Evolutionary conservation across 2,329 filamentous ascomycete species (phyloP), one percentile per base, ranked within the genome.

Genomic region (Penicillium frequentans): DNA sequence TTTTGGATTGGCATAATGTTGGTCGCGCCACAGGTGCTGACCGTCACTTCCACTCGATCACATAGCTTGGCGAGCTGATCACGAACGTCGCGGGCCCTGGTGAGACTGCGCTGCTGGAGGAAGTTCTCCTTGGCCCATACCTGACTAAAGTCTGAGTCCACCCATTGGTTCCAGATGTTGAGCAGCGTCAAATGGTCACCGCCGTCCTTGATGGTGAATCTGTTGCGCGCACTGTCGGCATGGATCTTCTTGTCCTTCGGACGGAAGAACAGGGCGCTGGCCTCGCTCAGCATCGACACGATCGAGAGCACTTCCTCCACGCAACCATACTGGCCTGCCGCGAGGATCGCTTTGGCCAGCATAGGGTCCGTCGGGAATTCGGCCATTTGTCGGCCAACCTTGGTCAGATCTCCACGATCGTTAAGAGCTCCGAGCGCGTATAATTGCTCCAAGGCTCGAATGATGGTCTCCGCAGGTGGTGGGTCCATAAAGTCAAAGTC

Each of bases 161-260:
- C 90, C 90, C 92, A 99, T 73, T 96, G 90, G 67, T 95, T 93
- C 87, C 89, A 99, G 66, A 99, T 89, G 69, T 96, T 96, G 48
- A 98, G 85, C 1, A 96, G 84, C 0, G 91, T 92, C 5, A 95
- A 73, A 67, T 96, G 90, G 71, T 99, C 95, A 43, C 95, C 95
- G 35, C 93, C 93, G 59, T 96, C 92, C 66, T 91, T 91, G 71
- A 93, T 81, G 0, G 91, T 96, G 76, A 98, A 98, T 1, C 93
- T 86, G 35, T 89, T 88, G 14, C 92, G 87, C 0, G 95, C 95
- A 60, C 90, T 91, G 73, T 99, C 93, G 13, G 95, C 95, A 69
- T 97, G 91, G 27, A 97, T 89, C 73, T 96, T 96, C 81, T 98
- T 97, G 77, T 99, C 93, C 72, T 97, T 96, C 21, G 95, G 93